phyloP scores from a whole-genome alignment of 768 basidiomycete genomes.

The Tricholoma sp. region DNA sequence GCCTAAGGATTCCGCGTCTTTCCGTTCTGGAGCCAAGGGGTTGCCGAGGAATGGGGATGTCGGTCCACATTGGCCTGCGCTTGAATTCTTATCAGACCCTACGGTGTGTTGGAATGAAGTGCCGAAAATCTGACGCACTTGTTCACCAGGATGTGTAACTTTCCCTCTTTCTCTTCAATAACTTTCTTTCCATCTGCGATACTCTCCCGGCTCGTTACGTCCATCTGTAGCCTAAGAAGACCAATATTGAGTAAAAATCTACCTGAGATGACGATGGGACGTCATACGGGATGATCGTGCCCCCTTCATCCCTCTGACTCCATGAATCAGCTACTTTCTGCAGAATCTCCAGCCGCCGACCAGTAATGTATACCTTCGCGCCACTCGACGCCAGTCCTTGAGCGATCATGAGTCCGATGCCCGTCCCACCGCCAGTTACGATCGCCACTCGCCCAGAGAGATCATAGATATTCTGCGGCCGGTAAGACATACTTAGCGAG shows the following conservation, averaged over 20 bases:
- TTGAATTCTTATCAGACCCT: constrained; percentile 20
- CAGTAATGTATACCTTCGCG: constrained; percentile 77
- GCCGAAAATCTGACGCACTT: constrained; percentile 45
- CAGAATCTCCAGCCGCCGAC: constrained; percentile 61
- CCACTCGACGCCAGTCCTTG: constrained; percentile 71
- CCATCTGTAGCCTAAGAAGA: constrained; percentile 48
- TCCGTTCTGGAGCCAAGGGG: constrained; percentile 49
- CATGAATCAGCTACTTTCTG: constrained; percentile 48
- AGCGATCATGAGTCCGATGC: constrained; percentile 61
- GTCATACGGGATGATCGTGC: constrained; percentile 54
- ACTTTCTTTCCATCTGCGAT: constrained; percentile 51
- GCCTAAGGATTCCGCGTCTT: constrained; percentile 61
- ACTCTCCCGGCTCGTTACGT: constrained; percentile 64
- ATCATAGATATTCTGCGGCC: constrained; percentile 38
- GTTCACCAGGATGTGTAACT: constrained; percentile 75
- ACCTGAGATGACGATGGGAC: neutral
- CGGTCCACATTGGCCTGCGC: constrained; percentile 75
- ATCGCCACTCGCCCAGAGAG: constrained; percentile 54
- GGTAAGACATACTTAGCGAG: constrained; percentile 26
- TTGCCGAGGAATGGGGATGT: constrained; percentile 52
- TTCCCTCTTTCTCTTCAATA: constrained; percentile 58
- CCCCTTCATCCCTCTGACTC: constrained; percentile 37
- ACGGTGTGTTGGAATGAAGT: neutral
- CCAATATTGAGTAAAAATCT: neutral
- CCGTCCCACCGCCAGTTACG: constrained; percentile 51